These are phyloP conservation scores for Solanum microdontum DNA, from an alignment of 257 asterid species.

Conservation along the genomic window DNA sequence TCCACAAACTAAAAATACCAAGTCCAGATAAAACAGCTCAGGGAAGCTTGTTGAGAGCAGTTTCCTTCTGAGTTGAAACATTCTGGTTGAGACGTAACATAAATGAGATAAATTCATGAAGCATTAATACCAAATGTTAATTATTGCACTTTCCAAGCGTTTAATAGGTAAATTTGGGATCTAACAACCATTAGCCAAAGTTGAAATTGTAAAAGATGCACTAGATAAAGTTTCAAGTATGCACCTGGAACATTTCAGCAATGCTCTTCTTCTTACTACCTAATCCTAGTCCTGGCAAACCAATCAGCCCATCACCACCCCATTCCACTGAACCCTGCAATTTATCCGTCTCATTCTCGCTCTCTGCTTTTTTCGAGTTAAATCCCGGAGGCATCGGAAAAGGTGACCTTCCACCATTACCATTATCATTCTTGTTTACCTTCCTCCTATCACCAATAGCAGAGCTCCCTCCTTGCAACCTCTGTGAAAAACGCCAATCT, in stretches of 20 bases:
- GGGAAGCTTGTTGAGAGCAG: background rate
- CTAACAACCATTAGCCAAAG: background rate
- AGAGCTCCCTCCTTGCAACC: conserved; percentile 78
- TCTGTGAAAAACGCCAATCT: conserved; percentile 87
- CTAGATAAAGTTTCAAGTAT: conserved; percentile 1
- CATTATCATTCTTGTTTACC: conserved; percentile 50
- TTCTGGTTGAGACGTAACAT: background rate
- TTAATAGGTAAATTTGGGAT: background rate
- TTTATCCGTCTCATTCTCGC: conserved; percentile 35
- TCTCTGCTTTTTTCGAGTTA: conserved; percentile 47
- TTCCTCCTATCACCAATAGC: conserved; percentile 95
- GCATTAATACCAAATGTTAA: background rate
- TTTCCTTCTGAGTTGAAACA: background rate
- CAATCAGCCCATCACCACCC: conserved; percentile 93
- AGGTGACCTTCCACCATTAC: conserved; percentile 47
- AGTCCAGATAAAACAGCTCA: background rate
- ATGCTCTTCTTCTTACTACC: conserved; percentile 78
- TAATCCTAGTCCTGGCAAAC: conserved; percentile 73
- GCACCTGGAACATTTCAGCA: conserved; percentile 78
- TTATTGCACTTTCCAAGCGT: background rate
- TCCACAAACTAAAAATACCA: background rate
- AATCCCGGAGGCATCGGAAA: conserved; percentile 64
- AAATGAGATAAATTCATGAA: background rate
- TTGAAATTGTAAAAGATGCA: background rate
- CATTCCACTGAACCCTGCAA: conserved; percentile 62